Evolutionary conservation across 495 filamentous ascomycete genomes (phyloP).

Genomic region (Podospora anserina): DNA sequence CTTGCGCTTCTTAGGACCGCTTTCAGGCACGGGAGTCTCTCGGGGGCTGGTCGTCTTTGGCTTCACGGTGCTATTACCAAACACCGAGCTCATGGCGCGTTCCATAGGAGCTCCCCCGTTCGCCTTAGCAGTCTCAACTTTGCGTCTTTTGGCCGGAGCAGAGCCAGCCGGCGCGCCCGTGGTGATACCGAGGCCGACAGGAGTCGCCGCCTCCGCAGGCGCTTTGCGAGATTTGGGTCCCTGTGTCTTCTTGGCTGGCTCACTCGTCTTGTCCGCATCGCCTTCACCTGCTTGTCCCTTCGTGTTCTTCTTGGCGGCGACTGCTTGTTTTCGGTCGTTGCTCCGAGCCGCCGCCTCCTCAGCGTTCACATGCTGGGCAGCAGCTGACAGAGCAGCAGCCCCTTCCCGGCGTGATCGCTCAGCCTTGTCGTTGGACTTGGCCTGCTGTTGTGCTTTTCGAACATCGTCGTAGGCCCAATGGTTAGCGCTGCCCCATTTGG

Average conservation of each 20-base stretch:
- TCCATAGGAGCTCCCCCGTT: slow-evolving; percentile 60
- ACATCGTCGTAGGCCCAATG: slow-evolving; percentile 98
- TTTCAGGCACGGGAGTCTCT: slow-evolving; percentile 61
- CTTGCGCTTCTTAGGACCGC: slow-evolving; percentile 61
- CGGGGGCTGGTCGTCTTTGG: slow-evolving; percentile 56
- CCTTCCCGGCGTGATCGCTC: slow-evolving; percentile 76
- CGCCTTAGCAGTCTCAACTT: slow-evolving; percentile 64
- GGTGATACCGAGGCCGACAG: slow-evolving; percentile 56
- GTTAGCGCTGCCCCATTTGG: slow-evolving; percentile 80
- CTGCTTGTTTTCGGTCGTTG: slow-evolving; percentile 74
- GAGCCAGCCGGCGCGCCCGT: slow-evolving; percentile 41
- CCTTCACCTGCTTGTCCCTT: slow-evolving; percentile 49
- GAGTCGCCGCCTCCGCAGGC: slow-evolving; percentile 45
- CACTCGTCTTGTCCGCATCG: slow-evolving; percentile 54
- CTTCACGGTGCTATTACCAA: slow-evolving; percentile 49
- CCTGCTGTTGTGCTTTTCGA: slow-evolving; percentile 43
- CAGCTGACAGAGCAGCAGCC: slow-evolving; percentile 64
- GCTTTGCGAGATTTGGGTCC: slow-evolving; percentile 61
- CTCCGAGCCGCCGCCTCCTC: slow-evolving; percentile 76
- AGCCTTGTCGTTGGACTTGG: slow-evolving; percentile 54
- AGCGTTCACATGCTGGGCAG: slow-evolving; percentile 67
- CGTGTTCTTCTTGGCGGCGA: slow-evolving; percentile 66
- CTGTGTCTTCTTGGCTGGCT: slow-evolving; percentile 56
- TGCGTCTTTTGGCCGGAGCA: slow-evolving; percentile 68
- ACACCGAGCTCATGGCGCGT: slow-evolving; percentile 63